These are phyloP conservation scores for Syzygium oleosum DNA, from an alignment of 345 rosid genomes.

Conservation along the genomic window DNA sequence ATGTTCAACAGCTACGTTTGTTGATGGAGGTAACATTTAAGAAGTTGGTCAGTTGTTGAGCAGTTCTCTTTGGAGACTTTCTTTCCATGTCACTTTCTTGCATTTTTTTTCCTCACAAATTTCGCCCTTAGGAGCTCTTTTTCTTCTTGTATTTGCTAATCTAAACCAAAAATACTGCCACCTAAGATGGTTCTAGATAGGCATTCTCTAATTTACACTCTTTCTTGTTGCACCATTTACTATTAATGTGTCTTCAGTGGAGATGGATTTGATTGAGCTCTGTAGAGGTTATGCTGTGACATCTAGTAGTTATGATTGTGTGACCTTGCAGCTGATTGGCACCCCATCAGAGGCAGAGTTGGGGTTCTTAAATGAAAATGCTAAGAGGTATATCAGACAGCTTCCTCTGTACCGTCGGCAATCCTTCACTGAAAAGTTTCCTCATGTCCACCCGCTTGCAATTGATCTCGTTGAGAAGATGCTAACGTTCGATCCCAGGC, in stretches of 20 bases:
- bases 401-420: slow-evolving; percentile 52
- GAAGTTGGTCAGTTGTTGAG: not conserved
- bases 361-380: slow-evolving; percentile 63
- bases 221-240: not conserved
- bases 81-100: not conserved
- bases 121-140: not conserved
- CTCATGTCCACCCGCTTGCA: slow-evolving; percentile 54
- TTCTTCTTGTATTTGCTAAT: not conserved
- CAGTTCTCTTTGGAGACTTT: not conserved
- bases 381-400: slow-evolving; percentile 64
- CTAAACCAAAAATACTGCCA: not conserved
- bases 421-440: slow-evolving; percentile 68
- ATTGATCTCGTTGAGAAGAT: slow-evolving; percentile 87
- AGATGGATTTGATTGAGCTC: not conserved
- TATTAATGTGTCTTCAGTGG: not conserved
- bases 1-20: slow-evolving; percentile 78
- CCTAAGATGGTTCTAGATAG: not conserved
- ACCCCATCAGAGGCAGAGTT: slow-evolving; percentile 81
- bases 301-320: not conserved
- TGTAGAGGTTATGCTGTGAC: not conserved
- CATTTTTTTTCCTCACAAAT: not conserved
- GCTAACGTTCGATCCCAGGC: slow-evolving; percentile 77
- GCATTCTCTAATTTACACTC: not conserved
- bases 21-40: slow-evolving; percentile 59
- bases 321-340: slow-evolving; percentile 59